Evolutionary conservation across 2,329 filamentous ascomycete species (phyloP).

Genomic region (Microascus cirrosus): DNA sequence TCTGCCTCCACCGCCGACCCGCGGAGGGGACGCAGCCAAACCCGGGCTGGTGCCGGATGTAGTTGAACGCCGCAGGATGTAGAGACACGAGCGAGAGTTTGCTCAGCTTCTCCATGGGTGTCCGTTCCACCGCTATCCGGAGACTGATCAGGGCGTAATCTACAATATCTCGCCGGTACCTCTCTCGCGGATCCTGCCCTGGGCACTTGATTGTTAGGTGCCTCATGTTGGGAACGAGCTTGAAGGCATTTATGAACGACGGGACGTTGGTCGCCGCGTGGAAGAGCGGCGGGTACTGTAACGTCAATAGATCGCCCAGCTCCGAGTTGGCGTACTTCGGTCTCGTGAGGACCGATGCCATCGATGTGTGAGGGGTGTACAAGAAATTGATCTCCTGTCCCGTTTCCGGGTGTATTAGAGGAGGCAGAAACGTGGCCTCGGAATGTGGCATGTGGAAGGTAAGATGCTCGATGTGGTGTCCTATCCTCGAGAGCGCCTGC

Average conservation of each 20-base stretch:
- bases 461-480: conserved; percentile 66
- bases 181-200: conserved; percentile 55
- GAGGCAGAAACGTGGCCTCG: conserved; percentile 69
- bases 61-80: conserved; percentile 65
- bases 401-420: conserved; percentile 67
- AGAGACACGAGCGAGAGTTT: conserved; percentile 64
- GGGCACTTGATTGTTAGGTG: conserved; percentile 71
- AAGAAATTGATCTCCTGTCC: conserved; percentile 71
- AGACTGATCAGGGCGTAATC: conserved; percentile 85
- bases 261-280: conserved; percentile 82
- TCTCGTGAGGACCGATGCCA: conserved; percentile 46
- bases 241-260: conserved; percentile 68
- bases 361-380: conserved; percentile 66
- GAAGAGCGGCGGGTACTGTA: conserved; percentile 82
- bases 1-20: conserved; percentile 64
- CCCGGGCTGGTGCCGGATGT: conserved; percentile 63
- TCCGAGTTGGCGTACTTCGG: conserved; percentile 74
- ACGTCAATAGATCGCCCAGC: conserved; percentile 69
- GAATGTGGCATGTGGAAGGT: conserved; percentile 70
- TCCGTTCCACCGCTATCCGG: conserved; percentile 70
- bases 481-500: conserved; percentile 65
- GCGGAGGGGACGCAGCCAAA: conserved; percentile 67
- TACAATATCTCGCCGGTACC: conserved; percentile 66
- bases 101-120: conserved; percentile 51
- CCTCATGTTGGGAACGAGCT: conserved; percentile 54